Evolutionary conservation across 2,329 filamentous ascomycete genomes (phyloP).

Genomic region (Trichoderma breve): DNA sequence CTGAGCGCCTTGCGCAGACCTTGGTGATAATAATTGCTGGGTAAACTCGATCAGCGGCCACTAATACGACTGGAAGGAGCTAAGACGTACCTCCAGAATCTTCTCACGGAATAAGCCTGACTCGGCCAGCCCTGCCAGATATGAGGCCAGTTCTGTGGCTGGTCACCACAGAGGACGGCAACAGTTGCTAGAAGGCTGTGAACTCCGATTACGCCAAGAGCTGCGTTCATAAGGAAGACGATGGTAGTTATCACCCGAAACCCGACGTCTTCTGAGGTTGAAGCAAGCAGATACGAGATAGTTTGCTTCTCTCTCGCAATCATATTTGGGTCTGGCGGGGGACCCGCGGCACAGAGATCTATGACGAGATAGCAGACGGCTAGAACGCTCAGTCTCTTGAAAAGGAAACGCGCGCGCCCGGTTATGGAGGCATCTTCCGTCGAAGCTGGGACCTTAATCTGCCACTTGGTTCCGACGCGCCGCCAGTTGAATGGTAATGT

Average conservation of each 20-base stretch:
- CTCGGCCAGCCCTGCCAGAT: neutral
- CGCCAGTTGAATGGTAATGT: slow-evolving; percentile 3
- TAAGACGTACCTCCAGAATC: neutral
- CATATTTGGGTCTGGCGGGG: neutral
- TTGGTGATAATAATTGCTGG: slow-evolving; percentile 2
- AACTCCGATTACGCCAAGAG: neutral
- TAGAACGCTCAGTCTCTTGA: neutral
- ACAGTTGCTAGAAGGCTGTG: neutral
- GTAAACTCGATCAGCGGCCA: neutral
- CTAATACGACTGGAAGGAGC: neutral
- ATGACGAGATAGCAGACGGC: neutral
- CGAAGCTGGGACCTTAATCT: neutral
- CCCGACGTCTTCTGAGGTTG: neutral
- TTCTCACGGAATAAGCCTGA: neutral
- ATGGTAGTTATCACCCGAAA: neutral
- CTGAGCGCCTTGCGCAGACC: neutral
- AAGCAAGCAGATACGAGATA: neutral
- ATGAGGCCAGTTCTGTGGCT: neutral
- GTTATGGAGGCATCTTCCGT: neutral
- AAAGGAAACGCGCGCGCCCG: neutral
- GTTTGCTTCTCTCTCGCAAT: neutral
- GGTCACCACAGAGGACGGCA: neutral
- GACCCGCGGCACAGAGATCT: neutral
- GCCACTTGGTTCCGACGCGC: slow-evolving; percentile 4
- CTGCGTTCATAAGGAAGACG: neutral